These are phyloP conservation scores for Acrocalymma vagum DNA, from an alignment of 2,329 filamentous ascomycete species.

Conservation along the genomic window DNA sequence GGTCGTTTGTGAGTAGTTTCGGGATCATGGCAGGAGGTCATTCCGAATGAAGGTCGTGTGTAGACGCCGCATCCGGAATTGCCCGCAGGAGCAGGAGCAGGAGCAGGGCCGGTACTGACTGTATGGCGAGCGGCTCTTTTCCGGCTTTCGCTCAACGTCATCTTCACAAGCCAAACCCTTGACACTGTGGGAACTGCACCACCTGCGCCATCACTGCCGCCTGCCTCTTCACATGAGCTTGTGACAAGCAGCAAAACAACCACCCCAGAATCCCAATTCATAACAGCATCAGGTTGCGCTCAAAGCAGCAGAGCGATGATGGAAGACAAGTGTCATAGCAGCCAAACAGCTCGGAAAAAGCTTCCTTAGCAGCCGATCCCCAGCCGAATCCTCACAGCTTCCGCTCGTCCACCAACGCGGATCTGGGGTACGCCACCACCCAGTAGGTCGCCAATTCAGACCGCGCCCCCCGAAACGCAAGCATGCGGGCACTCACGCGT, in stretches of 20 bases:
- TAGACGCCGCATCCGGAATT: constrained; percentile 13
- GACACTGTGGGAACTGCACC: constrained; percentile 18
- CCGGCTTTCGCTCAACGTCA: constrained; percentile 36
- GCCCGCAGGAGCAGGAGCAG: constrained; percentile 14
- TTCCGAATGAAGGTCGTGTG: constrained; percentile 4
- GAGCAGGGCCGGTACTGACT: too few relatives aligned
- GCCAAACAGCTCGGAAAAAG: constrained; percentile 13
- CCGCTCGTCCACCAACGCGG: constrained; percentile 44
- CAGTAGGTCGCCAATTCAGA: constrained; percentile 23
- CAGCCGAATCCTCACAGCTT: constrained; percentile 36
- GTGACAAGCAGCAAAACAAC: constrained; percentile 7
- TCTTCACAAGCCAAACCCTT: constrained; percentile 43
- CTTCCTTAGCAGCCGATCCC: constrained; percentile 34
- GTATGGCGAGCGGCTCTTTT: constrained; percentile 34
- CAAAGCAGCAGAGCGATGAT: constrained; percentile 8
- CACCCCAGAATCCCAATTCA: background rate
- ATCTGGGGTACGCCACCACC: constrained; percentile 38
- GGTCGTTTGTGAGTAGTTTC: too few relatives aligned
- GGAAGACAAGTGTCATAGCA: constrained; percentile 2
- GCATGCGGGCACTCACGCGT: constrained; percentile 23
- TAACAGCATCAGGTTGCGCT: background rate
- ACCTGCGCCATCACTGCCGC: constrained; percentile 13
- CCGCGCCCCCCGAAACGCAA: constrained; percentile 15
- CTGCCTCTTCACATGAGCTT: constrained; percentile 22
- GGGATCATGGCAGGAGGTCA: too few relatives aligned